Evolutionary conservation across 2,329 filamentous ascomycete genomes (phyloP), one percentile per base, ranked within the genome.

Genomic region (Diaporthe nobilis): DNA sequence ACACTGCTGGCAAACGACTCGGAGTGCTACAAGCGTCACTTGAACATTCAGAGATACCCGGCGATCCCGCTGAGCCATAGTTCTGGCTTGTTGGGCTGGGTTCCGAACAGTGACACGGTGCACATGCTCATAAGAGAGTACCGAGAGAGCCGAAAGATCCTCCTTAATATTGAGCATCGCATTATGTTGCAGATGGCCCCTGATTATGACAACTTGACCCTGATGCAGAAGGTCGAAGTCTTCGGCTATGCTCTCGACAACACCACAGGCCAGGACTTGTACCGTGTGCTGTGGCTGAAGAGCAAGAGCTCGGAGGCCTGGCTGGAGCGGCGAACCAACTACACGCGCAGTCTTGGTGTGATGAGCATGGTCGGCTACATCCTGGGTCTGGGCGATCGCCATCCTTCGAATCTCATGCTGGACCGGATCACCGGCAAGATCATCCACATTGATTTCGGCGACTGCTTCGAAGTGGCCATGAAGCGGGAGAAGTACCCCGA

Each of bases 311-410:
- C 96, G 0, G 97, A 99, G 84, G 94, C 96, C 2, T 99, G 97
- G 97, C 92, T 99, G 47, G 97, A 98, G 84, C 91, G 97, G 58
- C 94, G 97, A 72, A 99, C 97, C n/a, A 99, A 98, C 83, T 99
- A 99, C 86, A 99, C 97, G 25, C 94, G 97, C 75, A 98, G 96
- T 1, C 89, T 99, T 2, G 97, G 95, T 80, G 97, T 99, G 81
- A 99, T 99, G 97, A 98, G 95, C n/a, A 99, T 99, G 95, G 97
- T 98, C n/a, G 97, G 97, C 78, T 99, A 99, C 84, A 98, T 99
- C 78, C 92, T 99, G 31, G 97, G 97, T 76, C 89, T 99, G 20
- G 97, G 97, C 73, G 97, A 99, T 86, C 93, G 97, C 65, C 97
- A 99, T 85, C 97, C 97, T 51, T 98, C 95, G 77, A 99, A 99